Percentiles rank a stretch among this genome's conserved stretches.
Evolutionary conservation across 2,329 filamentous ascomycete genomes (phyloP).

Genomic region (Penicillium sp.): DNA sequence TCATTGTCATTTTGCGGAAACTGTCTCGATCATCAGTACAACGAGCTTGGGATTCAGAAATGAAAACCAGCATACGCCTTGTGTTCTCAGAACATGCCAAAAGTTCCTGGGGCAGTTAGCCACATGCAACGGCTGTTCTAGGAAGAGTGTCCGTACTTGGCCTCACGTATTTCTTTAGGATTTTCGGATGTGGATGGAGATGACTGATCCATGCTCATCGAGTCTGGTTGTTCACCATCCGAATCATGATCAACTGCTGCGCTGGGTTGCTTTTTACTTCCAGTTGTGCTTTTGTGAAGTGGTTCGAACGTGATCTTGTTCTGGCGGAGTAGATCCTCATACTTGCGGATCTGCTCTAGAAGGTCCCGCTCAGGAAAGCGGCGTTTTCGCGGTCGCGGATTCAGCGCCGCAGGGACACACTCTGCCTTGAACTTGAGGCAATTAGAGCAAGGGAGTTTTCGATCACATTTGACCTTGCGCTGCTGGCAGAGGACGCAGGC

Average conservation of each 20-base stretch:
- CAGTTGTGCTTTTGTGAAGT: slow-evolving; percentile 44
- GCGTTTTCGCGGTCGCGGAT: slow-evolving; percentile 54
- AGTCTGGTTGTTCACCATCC: neutral
- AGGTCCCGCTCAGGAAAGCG: slow-evolving; percentile 69
- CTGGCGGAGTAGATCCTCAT: slow-evolving; percentile 64
- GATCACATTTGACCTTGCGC: slow-evolving; percentile 72
- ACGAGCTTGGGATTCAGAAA: neutral
- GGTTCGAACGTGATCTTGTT: slow-evolving; percentile 69
- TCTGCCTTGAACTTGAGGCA: slow-evolving; percentile 63
- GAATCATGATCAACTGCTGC: neutral
- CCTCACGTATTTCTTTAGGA: slow-evolving; percentile 5
- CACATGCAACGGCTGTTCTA: neutral
- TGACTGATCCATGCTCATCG: neutral
- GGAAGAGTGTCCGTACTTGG: slow-evolving; percentile 10
- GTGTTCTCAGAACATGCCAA: slow-evolving; percentile 46
- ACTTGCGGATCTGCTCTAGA: slow-evolving; percentile 65
- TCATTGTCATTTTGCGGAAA: slow-evolving; percentile 1
- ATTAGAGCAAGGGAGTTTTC: slow-evolving; percentile 68
- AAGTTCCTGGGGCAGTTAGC: slow-evolving; percentile 40
- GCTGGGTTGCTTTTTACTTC: neutral
- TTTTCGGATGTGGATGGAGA: neutral
- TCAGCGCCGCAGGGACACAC: slow-evolving; percentile 51
- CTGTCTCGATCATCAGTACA: neutral
- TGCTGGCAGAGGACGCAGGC: slow-evolving; percentile 72
- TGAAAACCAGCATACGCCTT: slow-evolving; percentile 35